Evolutionary conservation across 176 grass and related monocot genomes (phyloP), one percentile per base, ranked within the genome.

Genomic region (Triticum turgidum): DNA sequence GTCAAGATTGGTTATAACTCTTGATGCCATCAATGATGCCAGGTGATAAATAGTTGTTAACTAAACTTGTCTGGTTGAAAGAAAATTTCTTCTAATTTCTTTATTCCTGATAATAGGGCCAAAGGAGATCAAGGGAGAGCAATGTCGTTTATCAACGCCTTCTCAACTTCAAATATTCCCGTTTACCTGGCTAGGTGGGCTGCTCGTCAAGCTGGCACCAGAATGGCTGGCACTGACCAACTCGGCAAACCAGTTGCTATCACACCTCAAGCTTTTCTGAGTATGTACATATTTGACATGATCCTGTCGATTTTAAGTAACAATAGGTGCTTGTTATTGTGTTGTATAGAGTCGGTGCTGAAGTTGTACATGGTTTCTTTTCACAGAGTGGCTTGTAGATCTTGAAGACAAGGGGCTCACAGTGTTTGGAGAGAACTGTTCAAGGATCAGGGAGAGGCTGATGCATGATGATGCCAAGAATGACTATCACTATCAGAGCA

Each of bases 111-210:
- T 76, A 96, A 87, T 76, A 96, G 97, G 92, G 87, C 86, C 69
- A 92, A 91, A 91, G 92, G 97, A 39, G 94, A 99, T 76, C 94
- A 93, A 24, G 88, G 86, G 73, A 96, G 91, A 87, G 90, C 94
- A 24, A 84, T 94, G 30, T 89, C 90, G 4, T 93, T 94, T 84
- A 90, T 92, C 73, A 95, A 92, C 51, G 94, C 94, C 54, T 96
- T 99, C 72, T 89, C 94, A 13, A 88, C 87, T 83, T 99, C 97
- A 32, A 88, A 61, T 82, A 87, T 93, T 82, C 92, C 97, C 17
- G 88, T 38, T 87, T 91, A 81, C 78, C 82, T 99, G 14, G 81
- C 86, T 73, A 94, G 91, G 54, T 99, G 97, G 90, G 87, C 86
- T 45, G 78, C 71, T 61, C 7, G n/a, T 87, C 90, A 78, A 86